Percentiles rank a stretch among this genome's conserved stretches.
Evolutionary conservation across 225 moss, liverwort and hornwort genomes (phyloP).

Genomic region (Anthoceros angustus): DNA sequence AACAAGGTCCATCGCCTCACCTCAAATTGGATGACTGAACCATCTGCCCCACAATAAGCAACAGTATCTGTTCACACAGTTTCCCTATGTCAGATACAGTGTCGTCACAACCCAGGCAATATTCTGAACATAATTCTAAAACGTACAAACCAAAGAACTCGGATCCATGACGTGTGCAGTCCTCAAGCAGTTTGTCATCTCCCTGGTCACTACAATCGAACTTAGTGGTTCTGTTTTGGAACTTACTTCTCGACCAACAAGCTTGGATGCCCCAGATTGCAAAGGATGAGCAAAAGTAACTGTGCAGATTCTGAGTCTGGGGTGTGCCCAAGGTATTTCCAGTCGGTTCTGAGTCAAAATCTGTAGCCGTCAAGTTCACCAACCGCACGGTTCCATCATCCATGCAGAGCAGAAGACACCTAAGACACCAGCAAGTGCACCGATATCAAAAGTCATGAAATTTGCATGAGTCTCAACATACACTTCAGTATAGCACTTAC

Average conservation of each 20-base stretch:
- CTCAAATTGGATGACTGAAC: slow-evolving; percentile 83
- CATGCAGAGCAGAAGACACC: slow-evolving; percentile 85
- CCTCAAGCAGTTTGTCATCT: too few species aligned
- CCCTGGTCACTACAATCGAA: neutral
- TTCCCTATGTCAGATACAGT: neutral
- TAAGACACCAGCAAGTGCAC: slow-evolving; percentile 15
- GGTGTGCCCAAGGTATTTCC: slow-evolving; percentile 61
- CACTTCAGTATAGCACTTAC: slow-evolving; percentile 13
- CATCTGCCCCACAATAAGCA: slow-evolving; percentile 74
- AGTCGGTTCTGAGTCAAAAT: slow-evolving; percentile 49
- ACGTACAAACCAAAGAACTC: too few species aligned
- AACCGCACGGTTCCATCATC: slow-evolving; percentile 91
- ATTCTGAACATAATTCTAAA: too few species aligned
- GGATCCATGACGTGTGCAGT: too few species aligned
- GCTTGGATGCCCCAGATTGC: slow-evolving; percentile 79
- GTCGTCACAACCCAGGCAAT: neutral
- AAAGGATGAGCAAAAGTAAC: slow-evolving; percentile 68
- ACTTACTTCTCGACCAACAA: slow-evolving; percentile 54
- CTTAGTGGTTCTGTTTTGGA: neutral
- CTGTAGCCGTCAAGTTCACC: slow-evolving; percentile 63
- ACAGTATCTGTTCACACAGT: slow-evolving; percentile 41
- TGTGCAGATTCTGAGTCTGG: slow-evolving; percentile 66
- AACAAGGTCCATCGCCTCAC: slow-evolving; percentile 12
- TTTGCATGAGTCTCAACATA: neutral
- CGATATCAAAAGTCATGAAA: neutral